phyloP scores from a whole-genome alignment of 1,284 basidiomycete species.

The Irpex sp. region DNA sequence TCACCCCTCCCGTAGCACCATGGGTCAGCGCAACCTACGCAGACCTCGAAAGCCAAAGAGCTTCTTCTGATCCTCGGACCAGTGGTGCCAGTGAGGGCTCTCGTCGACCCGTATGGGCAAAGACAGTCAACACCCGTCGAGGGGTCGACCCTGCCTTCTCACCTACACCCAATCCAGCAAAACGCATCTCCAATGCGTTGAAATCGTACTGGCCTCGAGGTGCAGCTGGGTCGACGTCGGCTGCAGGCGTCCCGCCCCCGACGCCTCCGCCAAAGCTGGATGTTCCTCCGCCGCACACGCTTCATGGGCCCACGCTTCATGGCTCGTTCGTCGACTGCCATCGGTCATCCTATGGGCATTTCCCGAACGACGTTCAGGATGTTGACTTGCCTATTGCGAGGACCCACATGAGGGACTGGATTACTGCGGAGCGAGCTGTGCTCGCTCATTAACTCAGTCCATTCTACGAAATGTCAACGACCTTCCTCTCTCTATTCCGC shows the following conservation, averaged over 20 bases:
- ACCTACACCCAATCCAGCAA: conserved; percentile 13
- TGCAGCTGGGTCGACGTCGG: neutral
- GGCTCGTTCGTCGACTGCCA: conserved; percentile 10
- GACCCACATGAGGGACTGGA: conserved; percentile 50
- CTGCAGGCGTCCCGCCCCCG: conserved; percentile 5
- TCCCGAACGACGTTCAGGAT: conserved; percentile 42
- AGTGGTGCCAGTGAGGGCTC: conserved; percentile 16
- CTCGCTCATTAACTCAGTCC: neutral
- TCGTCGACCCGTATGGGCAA: conserved; percentile 45
- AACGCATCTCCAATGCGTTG: conserved; percentile 17
- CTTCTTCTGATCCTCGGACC: neutral
- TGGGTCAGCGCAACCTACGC: conserved; percentile 1
- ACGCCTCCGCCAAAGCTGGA: conserved; percentile 1
- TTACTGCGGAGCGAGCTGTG: conserved; percentile 34
- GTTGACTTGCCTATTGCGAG: conserved; percentile 55
- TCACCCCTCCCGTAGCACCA: conserved; percentile 1
- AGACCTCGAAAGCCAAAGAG: neutral
- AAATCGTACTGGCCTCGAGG: conserved; percentile 18
- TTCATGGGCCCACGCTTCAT: conserved; percentile 1
- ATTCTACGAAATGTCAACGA: neutral
- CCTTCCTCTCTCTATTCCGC: neutral
- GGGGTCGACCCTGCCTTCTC: conserved; percentile 46
- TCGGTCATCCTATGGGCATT: conserved; percentile 25
- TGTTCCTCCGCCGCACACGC: conserved; percentile 1
- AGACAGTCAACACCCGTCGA: conserved; percentile 38